phyloP scores from a whole-genome alignment of 2,329 filamentous ascomycete species.

The Aspergillus sp. region DNA sequence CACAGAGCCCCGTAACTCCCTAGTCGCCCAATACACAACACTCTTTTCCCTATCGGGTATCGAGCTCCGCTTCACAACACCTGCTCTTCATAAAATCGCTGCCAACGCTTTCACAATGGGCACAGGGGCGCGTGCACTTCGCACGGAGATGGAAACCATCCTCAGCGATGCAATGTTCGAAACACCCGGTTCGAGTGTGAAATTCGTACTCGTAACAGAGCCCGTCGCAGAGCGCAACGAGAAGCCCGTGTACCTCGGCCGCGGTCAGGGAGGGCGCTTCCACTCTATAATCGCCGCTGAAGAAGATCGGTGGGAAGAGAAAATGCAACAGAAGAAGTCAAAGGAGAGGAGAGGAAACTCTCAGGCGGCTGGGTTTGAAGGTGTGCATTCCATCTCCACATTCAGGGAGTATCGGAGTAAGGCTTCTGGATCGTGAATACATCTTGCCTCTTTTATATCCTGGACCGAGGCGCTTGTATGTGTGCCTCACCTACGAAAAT shows the following conservation, averaged over 20 bases:
- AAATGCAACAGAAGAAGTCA: conserved; percentile 31
- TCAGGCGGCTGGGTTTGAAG: conserved; percentile 10
- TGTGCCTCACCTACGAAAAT: background rate
- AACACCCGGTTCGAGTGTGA: conserved; percentile 64
- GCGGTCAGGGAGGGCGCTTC: conserved; percentile 53
- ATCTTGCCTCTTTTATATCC: background rate
- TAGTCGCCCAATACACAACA: conserved; percentile 84
- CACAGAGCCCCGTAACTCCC: conserved; percentile 85
- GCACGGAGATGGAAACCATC: conserved; percentile 78
- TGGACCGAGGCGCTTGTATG: background rate
- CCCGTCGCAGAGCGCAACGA: conserved; percentile 64
- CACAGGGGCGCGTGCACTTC: conserved; percentile 77
- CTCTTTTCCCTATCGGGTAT: conserved; percentile 79
- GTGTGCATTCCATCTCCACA: conserved; percentile 25
- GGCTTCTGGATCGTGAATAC: conserved; percentile 26
- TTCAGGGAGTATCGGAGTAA: conserved; percentile 49
- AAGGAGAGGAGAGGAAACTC: conserved; percentile 24
- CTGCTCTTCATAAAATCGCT: conserved; percentile 78
- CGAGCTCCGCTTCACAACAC: conserved; percentile 78
- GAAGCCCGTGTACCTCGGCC: conserved; percentile 51
- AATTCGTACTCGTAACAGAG: conserved; percentile 73
- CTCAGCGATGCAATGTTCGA: conserved; percentile 80
- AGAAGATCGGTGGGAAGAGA: conserved; percentile 52
- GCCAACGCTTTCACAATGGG: conserved; percentile 65
- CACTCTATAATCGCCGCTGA: conserved; percentile 52